A percentile compares a stretch with the other conserved stretches of the same genome.
These are phyloP conservation scores for baker's yeast (Saccharomyces cerevisiae) DNA, from an alignment of 805 yeast species.

Conservation along the genomic window DNA sequence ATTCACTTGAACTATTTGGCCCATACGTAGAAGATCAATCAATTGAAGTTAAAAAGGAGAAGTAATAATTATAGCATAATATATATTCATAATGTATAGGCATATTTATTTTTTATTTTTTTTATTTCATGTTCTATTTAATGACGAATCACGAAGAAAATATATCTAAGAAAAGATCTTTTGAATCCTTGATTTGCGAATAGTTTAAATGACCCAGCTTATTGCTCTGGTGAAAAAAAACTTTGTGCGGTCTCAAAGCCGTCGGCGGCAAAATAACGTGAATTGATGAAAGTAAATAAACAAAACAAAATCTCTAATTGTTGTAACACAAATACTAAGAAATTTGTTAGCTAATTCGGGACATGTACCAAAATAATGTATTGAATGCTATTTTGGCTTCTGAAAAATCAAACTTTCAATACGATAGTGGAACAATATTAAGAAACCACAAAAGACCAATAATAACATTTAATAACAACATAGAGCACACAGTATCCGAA, in stretches of 20 bases:
- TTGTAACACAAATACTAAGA: background rate
- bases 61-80: background rate
- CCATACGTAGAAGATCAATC: constrained; percentile 1
- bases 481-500: background rate
- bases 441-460: background rate
- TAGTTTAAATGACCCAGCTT: background rate
- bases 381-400: background rate
- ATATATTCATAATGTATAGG: background rate
- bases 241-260: background rate
- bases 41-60: constrained; percentile 4
- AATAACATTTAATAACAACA: background rate
- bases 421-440: background rate
- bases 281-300: background rate
- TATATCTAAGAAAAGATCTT: background rate
- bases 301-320: background rate
- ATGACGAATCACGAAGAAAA: background rate
- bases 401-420: background rate
- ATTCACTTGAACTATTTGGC: constrained; percentile 14
- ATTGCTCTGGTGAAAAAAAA: background rate
- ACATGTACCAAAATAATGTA: background rate
- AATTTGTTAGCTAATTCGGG: background rate
- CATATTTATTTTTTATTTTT: background rate
- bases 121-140: background rate
- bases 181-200: background rate
- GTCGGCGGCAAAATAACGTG: background rate